phyloP scores from a whole-genome alignment of 75 land plant genomes.

The Pinus taeda region DNA sequence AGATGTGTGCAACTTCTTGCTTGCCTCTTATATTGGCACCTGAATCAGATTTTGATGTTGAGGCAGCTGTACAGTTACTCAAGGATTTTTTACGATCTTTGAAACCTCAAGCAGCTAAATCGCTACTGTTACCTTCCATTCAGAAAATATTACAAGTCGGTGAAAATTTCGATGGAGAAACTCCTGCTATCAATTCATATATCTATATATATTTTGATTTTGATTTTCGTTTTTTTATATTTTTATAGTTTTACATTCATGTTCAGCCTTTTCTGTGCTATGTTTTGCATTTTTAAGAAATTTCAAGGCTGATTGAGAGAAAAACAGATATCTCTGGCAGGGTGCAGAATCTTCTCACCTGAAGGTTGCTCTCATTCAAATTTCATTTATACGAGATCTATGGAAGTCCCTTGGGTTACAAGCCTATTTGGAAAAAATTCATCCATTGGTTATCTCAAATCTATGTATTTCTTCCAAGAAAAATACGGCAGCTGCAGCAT shows the following conservation, averaged over 20 bases:
- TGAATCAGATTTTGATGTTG: conserved; percentile 52
- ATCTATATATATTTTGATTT: conserved; percentile 4
- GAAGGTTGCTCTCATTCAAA: conserved; percentile 73
- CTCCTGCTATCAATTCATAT: conserved; percentile 16
- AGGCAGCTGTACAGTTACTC: conserved; percentile 53
- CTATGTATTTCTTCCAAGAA: conserved; percentile 48
- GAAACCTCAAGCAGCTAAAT: conserved; percentile 49
- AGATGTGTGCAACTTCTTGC: conserved; percentile 73
- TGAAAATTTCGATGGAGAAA: conserved; percentile 18
- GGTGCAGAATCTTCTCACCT: conserved; percentile 53
- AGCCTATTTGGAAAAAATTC: conserved; percentile 59
- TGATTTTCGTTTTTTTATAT: background rate
- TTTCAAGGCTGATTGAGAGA: conserved; percentile 5
- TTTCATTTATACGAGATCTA: conserved; percentile 64
- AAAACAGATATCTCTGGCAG: conserved; percentile 28
- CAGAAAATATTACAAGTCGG: conserved; percentile 85
- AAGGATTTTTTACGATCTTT: conserved; percentile 66
- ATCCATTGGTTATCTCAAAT: conserved; percentile 57
- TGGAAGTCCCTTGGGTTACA: conserved; percentile 67
- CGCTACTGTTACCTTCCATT: conserved; percentile 50
- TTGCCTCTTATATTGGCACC: conserved; percentile 47
- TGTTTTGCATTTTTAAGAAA: background rate
- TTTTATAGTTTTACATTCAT: background rate
- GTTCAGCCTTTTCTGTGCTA: background rate
- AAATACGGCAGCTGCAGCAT: conserved; percentile 62